Evolutionary conservation across 495 filamentous ascomycete species (phyloP).

Genomic region (Darksidea phi): DNA sequence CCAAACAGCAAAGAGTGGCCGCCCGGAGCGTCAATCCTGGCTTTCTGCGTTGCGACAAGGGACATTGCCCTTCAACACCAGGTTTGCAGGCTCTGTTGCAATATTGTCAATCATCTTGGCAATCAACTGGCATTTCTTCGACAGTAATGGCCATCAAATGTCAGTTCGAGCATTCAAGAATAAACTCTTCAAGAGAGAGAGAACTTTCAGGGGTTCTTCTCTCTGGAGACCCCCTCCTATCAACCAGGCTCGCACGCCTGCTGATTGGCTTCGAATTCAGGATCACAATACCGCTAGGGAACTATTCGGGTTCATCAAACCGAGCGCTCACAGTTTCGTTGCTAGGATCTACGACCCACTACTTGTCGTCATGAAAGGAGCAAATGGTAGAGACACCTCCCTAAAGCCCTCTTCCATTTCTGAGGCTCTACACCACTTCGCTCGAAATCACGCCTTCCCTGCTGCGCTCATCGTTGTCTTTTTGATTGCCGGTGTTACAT

Average conservation of each 20-base stretch:
- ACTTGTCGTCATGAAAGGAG: slow-evolving; percentile 63
- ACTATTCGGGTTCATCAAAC: slow-evolving; percentile 66
- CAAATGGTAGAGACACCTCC: slow-evolving; percentile 52
- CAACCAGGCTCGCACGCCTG: slow-evolving; percentile 66
- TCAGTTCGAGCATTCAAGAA: slow-evolving; percentile 43
- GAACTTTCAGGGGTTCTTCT: neutral
- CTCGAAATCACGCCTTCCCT: slow-evolving; percentile 55
- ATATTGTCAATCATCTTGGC: slow-evolving; percentile 61
- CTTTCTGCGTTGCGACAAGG: slow-evolving; percentile 50
- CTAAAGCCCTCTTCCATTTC: slow-evolving; percentile 46
- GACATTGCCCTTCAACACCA: slow-evolving; percentile 55
- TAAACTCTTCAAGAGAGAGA: neutral
- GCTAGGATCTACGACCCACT: slow-evolving; percentile 66
- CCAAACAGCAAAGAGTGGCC: slow-evolving; percentile 17
- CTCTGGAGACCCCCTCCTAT: slow-evolving; percentile 45
- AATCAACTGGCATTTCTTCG: slow-evolving; percentile 67
- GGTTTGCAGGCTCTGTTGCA: slow-evolving; percentile 60
- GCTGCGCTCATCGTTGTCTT: slow-evolving; percentile 57
- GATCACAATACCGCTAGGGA: slow-evolving; percentile 72
- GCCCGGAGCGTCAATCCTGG: slow-evolving; percentile 50
- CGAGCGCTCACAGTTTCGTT: slow-evolving; percentile 62
- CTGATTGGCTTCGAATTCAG: slow-evolving; percentile 68
- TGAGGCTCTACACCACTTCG: slow-evolving; percentile 57
- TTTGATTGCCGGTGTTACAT: slow-evolving; percentile 54
- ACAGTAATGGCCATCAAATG: slow-evolving; percentile 50